Base-by-base conservation (phyloP, 371 early-diverging fungal species). In the Batkoa obscura region DNA sequence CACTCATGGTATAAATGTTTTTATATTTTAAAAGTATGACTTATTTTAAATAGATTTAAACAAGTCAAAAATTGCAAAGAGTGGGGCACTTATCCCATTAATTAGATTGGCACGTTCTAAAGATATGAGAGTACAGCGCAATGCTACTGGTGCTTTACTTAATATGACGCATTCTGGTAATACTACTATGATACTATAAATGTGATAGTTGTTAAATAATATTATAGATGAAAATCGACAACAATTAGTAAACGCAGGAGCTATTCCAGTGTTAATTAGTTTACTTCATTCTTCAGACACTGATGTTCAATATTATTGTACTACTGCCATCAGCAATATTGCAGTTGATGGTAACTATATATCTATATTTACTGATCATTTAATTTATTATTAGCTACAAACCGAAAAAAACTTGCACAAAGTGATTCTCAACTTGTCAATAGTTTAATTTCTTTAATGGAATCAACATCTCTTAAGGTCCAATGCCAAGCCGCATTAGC, bases 161-260 rank as follows among this genome's bases (percentile, higher is more conserved):
- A 93, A 93, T 62, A 88, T 93, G 89, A 93, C 94, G 30, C 92
- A 93, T 67, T 80, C 85, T 15, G 73, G 76, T 73, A 72, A 46
- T 52, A 47, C 10, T 34, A 3, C 36, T 36, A 50, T 46, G 15
- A 23, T 23, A 23, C 23, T 23, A 23, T 23, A 23, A 23, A 23
- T 23, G 23, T 23, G 23, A 23, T 23, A 12, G 30, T 33, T 34
- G 35, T 54, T 32, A 43, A 30, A 36, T 17, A n/a, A 59, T 35
- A 2, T 17, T 15, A 1, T 55, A 74, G 79, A 80, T 57, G 86
- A 87, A 58, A 88, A 87, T 62, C 78, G 94, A 17, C 79, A 80
- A 57, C 84, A 85, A 64, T 67, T 93, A 34, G 88, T 91, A 4
- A 80, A 78, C 59, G 86, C 86, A 8, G 86, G 86, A 8, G 90